Percentiles rank a stretch among this genome's conserved stretches.
Evolutionary conservation across 1,139 yeast genomes (phyloP).

Genomic region (Yamadazyma sp.): DNA sequence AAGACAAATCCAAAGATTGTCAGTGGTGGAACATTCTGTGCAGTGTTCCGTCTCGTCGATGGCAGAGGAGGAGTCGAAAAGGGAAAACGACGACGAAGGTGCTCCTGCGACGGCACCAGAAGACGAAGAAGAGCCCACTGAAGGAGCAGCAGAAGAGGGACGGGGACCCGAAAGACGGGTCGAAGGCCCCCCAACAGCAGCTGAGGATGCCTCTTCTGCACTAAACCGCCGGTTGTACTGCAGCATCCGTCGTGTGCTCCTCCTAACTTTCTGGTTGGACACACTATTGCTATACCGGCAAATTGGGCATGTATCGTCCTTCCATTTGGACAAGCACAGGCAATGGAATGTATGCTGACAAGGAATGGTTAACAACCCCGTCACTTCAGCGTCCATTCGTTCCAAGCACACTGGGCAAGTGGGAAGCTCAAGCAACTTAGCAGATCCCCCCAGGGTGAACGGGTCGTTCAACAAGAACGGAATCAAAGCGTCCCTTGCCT

Average conservation of each 20-base stretch:
- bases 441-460: constrained; percentile 39
- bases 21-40: constrained; percentile 31
- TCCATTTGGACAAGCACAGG: constrained; percentile 85
- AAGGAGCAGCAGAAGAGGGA: background rate
- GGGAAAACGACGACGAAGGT: constrained; percentile 16
- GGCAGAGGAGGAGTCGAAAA: constrained; percentile 3
- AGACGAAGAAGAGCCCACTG: background rate
- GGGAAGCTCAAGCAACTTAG: constrained; percentile 61
- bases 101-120: background rate
- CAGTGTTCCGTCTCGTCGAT: constrained; percentile 29
- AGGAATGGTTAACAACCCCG: constrained; percentile 84
- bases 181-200: no score
- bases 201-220: background rate
- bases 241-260: constrained; percentile 35
- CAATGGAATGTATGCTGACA: constrained; percentile 96
- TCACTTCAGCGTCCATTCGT: constrained; percentile 77
- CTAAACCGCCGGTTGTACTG: constrained; percentile 19
- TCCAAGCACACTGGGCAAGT: constrained; percentile 94
- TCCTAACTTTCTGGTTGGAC: constrained; percentile 36
- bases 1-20: constrained; percentile 45
- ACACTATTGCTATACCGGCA: constrained; percentile 71
- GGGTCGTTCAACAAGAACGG: constrained; percentile 79
- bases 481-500: constrained; percentile 33
- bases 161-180: no score
- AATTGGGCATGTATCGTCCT: constrained; percentile 88